Conservation (phyloP, 176 grass and related monocot genomes). For the Musa beccarii region DNA sequence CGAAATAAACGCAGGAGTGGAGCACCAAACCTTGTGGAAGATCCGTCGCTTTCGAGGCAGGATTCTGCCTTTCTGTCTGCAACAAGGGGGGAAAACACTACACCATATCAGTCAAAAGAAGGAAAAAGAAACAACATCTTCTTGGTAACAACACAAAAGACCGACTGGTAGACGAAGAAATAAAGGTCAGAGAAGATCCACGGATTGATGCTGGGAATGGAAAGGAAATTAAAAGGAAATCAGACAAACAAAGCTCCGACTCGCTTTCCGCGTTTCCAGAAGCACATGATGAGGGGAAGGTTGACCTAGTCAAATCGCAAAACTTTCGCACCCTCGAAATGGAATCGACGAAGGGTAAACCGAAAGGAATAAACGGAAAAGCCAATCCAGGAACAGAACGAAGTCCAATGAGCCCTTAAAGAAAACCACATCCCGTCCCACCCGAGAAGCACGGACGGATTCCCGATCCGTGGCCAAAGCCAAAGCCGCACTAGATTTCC, state of each 20-base stretch:
- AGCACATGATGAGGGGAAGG: constrained; percentile 46
- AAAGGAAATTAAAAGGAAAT: constrained; percentile 24
- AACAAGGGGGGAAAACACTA: constrained; percentile 10
- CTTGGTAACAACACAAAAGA: not conserved
- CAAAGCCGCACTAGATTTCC: not conserved
- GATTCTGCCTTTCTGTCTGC: constrained; percentile 46
- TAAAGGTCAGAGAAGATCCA: not conserved
- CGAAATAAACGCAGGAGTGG: not conserved
- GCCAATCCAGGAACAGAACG: constrained; percentile 10
- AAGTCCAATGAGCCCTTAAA: constrained; percentile 1
- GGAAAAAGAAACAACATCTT: constrained; percentile 13
- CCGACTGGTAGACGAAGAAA: not conserved
- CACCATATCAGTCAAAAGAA: constrained; percentile 13
- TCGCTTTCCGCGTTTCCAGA: constrained; percentile 22
- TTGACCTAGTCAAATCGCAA: constrained; percentile 31
- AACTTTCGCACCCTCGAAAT: constrained; percentile 5
- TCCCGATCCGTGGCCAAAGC: not conserved
- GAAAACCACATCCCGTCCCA: not conserved
- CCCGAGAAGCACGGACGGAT: not conserved
- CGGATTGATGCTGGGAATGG: not conserved
- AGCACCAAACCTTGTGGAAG: constrained; percentile 57
- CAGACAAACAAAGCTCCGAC: constrained; percentile 7
- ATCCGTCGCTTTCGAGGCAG: constrained; percentile 69
- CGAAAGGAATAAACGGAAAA: constrained; percentile 30
- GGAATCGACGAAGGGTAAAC: constrained; percentile 6